phyloP scores from a whole-genome alignment of 2,329 filamentous ascomycete genomes.

The Aspergillus quadrilineatus region DNA sequence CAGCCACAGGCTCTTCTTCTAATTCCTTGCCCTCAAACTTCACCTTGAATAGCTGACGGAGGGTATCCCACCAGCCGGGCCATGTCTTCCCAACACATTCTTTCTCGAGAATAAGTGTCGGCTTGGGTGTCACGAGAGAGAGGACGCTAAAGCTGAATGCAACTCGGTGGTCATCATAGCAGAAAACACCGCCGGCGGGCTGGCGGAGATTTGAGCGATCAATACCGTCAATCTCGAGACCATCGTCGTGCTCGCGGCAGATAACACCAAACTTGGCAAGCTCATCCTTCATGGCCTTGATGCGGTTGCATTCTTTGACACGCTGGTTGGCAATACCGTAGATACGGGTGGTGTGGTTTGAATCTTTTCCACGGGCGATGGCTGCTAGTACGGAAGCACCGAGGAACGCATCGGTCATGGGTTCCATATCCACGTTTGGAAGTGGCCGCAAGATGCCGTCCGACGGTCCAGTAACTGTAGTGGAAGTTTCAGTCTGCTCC shows the following conservation, averaged over 20 bases:
- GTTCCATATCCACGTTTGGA: slow-evolving; percentile 90
- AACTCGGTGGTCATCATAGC: slow-evolving; percentile 96
- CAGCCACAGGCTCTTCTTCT: slow-evolving; percentile 38
- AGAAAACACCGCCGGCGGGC: slow-evolving; percentile 71
- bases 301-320: slow-evolving; percentile 97
- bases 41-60: slow-evolving; percentile 75
- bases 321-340: slow-evolving; percentile 95
- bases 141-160: slow-evolving; percentile 98
- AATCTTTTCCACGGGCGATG: slow-evolving; percentile 69
- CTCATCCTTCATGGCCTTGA: slow-evolving; percentile 91
- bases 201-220: slow-evolving; percentile 53
- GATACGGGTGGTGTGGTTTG: slow-evolving; percentile 70
- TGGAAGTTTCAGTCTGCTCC: slow-evolving; percentile 78
- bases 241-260: slow-evolving; percentile 87
- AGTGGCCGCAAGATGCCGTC: slow-evolving; percentile 72
- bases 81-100: slow-evolving; percentile 97
- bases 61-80: slow-evolving; percentile 96
- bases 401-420: slow-evolving; percentile 98
- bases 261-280: slow-evolving; percentile 88
- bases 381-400: slow-evolving; percentile 92
- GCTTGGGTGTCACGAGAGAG: slow-evolving; percentile 66
- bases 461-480: slow-evolving; percentile 87
- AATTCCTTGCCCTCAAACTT: slow-evolving; percentile 72
- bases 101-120: slow-evolving; percentile 79
- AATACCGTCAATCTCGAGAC: slow-evolving; percentile 68